A percentile compares a stretch with the other conserved stretches of the same genome.
Conservation (phyloP, 1,284 basidiomycete species). For the Sporisorium exsertum region DNA sequence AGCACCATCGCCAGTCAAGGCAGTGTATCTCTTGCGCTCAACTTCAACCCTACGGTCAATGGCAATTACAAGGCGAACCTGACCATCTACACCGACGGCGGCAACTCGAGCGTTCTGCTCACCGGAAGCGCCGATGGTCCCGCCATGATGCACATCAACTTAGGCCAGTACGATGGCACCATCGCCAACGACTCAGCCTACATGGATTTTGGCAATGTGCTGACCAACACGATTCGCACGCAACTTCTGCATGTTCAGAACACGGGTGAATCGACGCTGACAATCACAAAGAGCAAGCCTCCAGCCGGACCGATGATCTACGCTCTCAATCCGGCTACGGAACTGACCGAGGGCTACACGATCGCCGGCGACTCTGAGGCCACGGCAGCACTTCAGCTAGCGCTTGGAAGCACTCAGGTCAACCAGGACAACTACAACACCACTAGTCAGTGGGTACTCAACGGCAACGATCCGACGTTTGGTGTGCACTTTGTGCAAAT, state of each 20-base stretch:
- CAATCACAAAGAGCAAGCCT: constrained; percentile 29
- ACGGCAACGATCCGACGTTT: constrained; percentile 34
- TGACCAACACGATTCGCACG: neutral
- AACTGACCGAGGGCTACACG: constrained; percentile 18
- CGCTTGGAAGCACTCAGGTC: neutral
- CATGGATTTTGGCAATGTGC: constrained; percentile 28
- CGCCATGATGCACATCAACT: constrained; percentile 4
- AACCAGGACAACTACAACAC: constrained; percentile 15
- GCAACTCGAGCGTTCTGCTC: constrained; percentile 10
- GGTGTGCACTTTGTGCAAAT: constrained; percentile 27
- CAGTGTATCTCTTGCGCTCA: constrained; percentile 10
- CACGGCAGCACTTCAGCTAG: neutral
- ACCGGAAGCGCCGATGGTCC: constrained; percentile 15
- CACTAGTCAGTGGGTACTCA: constrained; percentile 18
- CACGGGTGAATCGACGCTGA: constrained; percentile 16
- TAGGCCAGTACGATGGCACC: constrained; percentile 15
- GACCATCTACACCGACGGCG: constrained; percentile 20
- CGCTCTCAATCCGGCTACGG: constrained; percentile 10
- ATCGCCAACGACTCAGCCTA: neutral
- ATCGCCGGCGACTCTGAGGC: constrained; percentile 5
- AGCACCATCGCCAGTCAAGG: constrained; percentile 8
- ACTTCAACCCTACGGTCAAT: constrained; percentile 23
- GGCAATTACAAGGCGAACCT: constrained; percentile 11
- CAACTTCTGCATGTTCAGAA: constrained; percentile 19
- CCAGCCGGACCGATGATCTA: constrained; percentile 1